Conservation (phyloP, 768 basidiomycete species). For the Suillus bovinus region DNA sequence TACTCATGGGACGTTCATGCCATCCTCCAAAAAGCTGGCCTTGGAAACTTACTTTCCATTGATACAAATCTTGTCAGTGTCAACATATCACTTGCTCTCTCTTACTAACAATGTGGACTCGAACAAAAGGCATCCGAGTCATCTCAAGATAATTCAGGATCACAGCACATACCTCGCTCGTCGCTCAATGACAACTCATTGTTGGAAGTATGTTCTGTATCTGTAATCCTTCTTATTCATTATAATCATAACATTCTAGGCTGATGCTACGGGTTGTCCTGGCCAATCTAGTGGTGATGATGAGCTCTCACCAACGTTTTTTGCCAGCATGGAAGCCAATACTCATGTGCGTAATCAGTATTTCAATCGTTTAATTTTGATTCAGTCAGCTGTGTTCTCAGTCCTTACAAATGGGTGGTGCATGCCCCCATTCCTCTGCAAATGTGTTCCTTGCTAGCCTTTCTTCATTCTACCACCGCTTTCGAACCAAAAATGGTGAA, state of each 20-base stretch:
- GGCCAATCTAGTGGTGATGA: not conserved
- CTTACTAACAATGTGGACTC: too few relatives aligned
- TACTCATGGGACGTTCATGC: too few relatives aligned
- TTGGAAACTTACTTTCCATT: too few relatives aligned
- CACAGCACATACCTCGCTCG: not conserved
- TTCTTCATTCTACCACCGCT: too few relatives aligned
- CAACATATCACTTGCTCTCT: too few relatives aligned
- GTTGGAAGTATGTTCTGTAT: too few relatives aligned
- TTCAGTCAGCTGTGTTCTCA: not conserved
- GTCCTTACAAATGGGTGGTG: not conserved
- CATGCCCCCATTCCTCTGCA: too few relatives aligned
- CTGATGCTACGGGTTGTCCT: not conserved
- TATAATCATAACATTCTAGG: not conserved
- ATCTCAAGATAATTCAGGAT: not conserved
- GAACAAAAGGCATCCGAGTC: too few relatives aligned
- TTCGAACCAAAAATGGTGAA: not conserved
- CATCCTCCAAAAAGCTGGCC: too few relatives aligned
- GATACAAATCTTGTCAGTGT: too few relatives aligned
- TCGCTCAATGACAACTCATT: not conserved
- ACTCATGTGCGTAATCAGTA: not conserved
- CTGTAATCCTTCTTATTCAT: too few relatives aligned
- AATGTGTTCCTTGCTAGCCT: too few relatives aligned
- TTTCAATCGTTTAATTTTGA: not conserved
- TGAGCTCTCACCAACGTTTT: not conserved
- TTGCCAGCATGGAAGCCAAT: not conserved